A percentile compares a stretch with the other conserved stretches of the same genome.
Conservation (phyloP, 257 asterid species). For the Cynanchum wilfordii region DNA sequence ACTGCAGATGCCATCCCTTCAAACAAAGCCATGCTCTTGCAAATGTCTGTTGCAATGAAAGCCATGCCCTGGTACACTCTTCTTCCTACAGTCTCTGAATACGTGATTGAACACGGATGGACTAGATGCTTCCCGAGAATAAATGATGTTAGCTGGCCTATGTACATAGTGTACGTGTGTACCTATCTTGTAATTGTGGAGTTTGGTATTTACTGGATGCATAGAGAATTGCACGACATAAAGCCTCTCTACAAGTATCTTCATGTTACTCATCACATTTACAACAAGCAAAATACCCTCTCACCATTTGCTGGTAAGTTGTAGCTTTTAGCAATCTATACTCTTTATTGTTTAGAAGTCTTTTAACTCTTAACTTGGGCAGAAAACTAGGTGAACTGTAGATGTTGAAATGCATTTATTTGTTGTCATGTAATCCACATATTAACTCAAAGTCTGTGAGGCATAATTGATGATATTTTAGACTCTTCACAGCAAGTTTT, state of each 20-base stretch:
- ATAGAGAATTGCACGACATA: conserved; percentile 89
- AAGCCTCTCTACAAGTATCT: conserved; percentile 94
- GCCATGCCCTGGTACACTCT: conserved; percentile 90
- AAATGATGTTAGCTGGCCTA: conserved; percentile 57
- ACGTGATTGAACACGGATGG: conserved; percentile 92
- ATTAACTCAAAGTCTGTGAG: too few species aligned
- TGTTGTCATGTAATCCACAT: too few species aligned
- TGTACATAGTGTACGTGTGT: conserved; percentile 41
- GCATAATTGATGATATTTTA: too few species aligned
- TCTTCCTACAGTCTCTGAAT: conserved; percentile 81
- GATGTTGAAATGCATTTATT: background rate
- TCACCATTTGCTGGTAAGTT: conserved; percentile 94
- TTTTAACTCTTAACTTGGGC: too few species aligned
- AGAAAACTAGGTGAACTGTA: background rate
- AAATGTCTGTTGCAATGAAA: conserved; percentile 92
- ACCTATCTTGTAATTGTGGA: conserved; percentile 73
- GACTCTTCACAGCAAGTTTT: background rate
- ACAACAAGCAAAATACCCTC: conserved; percentile 96
- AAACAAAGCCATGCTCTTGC: conserved; percentile 78
- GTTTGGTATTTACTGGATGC: conserved; percentile 98
- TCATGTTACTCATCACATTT: conserved; percentile 92
- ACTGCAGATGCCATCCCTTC: conserved; percentile 82
- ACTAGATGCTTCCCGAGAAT: conserved; percentile 73
- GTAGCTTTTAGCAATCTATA: conserved; percentile 16
- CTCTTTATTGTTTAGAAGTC: background rate